phyloP scores from a whole-genome alignment of 441 rosid species.

The Gossypium lobatum region DNA sequence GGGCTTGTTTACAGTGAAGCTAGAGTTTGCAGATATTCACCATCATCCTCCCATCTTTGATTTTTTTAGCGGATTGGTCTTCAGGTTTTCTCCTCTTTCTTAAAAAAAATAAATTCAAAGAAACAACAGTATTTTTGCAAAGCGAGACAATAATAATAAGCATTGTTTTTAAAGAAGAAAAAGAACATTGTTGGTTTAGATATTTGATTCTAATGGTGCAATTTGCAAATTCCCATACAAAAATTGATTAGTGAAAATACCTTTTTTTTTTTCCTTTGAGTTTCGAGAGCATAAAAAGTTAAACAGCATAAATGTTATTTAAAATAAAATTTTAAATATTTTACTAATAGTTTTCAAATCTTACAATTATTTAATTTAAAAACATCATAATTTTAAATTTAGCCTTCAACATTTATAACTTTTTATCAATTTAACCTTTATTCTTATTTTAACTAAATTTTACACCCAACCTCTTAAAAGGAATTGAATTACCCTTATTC shows the following conservation, averaged over 20 bases:
- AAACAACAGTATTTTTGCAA: neutral
- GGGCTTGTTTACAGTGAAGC: slow-evolving; percentile 68
- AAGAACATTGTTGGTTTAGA: neutral
- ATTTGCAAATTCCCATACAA: neutral
- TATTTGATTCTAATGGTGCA: neutral
- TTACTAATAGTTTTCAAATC: no score
- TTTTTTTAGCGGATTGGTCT: neutral
- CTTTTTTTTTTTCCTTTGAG: no score
- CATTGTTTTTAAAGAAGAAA: neutral
- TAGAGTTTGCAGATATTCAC: slow-evolving; percentile 56
- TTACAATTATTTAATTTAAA: no score
- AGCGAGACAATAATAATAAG: neutral
- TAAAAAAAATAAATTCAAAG: neutral
- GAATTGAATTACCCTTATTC: no score
- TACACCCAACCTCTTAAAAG: no score
- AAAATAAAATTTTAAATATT: no score
- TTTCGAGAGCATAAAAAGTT: no score
- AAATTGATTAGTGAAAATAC: neutral
- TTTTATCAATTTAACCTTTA: no score
- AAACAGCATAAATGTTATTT: no score
- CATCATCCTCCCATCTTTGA: slow-evolving; percentile 7
- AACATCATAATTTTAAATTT: no score
- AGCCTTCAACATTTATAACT: no score
- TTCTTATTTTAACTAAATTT: no score
- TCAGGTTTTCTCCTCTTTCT: neutral